Evolutionary conservation across 1,139 yeast genomes (phyloP).

Genomic region (Candida sp.): DNA sequence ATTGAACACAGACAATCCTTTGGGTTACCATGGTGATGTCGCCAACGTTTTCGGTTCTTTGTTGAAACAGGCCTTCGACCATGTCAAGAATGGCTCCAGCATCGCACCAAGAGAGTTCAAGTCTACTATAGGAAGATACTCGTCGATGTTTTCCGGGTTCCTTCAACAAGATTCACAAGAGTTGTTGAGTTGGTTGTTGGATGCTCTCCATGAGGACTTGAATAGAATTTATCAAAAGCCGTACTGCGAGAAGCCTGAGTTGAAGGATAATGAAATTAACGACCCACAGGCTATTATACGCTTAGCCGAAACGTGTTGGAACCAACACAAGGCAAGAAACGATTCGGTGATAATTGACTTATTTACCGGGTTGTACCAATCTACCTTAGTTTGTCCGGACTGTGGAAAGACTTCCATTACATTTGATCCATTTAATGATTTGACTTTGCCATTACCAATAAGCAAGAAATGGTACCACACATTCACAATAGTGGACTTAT

Average conservation of each 20-base stretch:
- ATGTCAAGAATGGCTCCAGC: constrained; percentile 16
- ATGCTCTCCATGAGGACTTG: constrained; percentile 93
- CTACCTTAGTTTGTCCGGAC: constrained; percentile 87
- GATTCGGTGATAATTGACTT: constrained; percentile 86
- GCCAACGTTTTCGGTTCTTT: constrained; percentile 77
- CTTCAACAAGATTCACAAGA: constrained; percentile 98
- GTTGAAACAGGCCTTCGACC: constrained; percentile 59
- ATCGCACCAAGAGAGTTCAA: constrained; percentile 80
- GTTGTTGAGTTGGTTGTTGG: constrained; percentile 85
- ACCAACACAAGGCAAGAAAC: constrained; percentile 76
- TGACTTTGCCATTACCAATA: constrained; percentile 89
- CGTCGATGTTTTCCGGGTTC: constrained; percentile 85
- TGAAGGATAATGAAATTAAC: constrained; percentile 61
- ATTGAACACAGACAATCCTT: constrained; percentile 70
- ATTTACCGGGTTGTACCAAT: constrained; percentile 90
- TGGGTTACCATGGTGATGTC: constrained; percentile 83
- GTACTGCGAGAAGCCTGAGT: constrained; percentile 87
- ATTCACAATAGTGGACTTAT: constrained; percentile 63
- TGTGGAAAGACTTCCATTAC: constrained; percentile 86
- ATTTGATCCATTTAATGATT: constrained; percentile 92
- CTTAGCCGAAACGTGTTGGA: constrained; percentile 83
- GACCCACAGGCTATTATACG: constrained; percentile 57
- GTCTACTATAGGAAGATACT: constrained; percentile 75
- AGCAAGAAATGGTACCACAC: constrained; percentile 75
- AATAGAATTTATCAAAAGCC: constrained; percentile 86